Percentiles rank a stretch among this genome's conserved stretches.
Conservation (phyloP, 192 early-diverging fungal genomes). For the Gigaspora rosea region DNA sequence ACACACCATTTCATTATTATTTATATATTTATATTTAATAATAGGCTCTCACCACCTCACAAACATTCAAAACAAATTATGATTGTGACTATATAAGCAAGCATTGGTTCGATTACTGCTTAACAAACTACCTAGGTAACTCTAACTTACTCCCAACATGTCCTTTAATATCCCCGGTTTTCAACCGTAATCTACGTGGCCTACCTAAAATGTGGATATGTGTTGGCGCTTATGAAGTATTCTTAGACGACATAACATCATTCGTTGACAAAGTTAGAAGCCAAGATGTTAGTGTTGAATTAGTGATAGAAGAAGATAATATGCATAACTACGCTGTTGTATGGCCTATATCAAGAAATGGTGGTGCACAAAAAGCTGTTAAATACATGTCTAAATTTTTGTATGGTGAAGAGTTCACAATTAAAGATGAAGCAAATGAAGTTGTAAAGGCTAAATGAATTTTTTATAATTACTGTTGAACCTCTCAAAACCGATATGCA, state of each 20-base stretch:
- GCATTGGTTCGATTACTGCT: neutral
- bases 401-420: neutral
- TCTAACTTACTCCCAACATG: neutral
- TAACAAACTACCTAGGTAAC: neutral
- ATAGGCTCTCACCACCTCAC: neutral
- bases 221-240: slow-evolving; percentile 20
- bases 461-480: no score
- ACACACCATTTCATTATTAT: neutral
- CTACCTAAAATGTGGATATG: slow-evolving; percentile 11
- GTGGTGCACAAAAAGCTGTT: neutral
- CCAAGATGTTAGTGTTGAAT: neutral
- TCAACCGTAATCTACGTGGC: neutral
- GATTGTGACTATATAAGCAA: neutral
- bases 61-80: slow-evolving; percentile 3
- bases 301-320: neutral
- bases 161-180: slow-evolving; percentile 16
- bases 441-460: no score
- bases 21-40: neutral
- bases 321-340: slow-evolving; percentile 12
- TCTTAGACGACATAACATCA: neutral
- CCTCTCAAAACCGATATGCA: no score
- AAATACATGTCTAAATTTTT: slow-evolving; percentile 14
- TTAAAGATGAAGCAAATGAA: no score
- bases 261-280: slow-evolving; percentile 2
- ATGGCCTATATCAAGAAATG: slow-evolving; percentile 3